A percentile compares a stretch with the other conserved stretches of the same genome.
These are phyloP conservation scores for Monotropa hypopitys DNA, from an alignment of 179 eudicot genomes.

Conservation along the genomic window DNA sequence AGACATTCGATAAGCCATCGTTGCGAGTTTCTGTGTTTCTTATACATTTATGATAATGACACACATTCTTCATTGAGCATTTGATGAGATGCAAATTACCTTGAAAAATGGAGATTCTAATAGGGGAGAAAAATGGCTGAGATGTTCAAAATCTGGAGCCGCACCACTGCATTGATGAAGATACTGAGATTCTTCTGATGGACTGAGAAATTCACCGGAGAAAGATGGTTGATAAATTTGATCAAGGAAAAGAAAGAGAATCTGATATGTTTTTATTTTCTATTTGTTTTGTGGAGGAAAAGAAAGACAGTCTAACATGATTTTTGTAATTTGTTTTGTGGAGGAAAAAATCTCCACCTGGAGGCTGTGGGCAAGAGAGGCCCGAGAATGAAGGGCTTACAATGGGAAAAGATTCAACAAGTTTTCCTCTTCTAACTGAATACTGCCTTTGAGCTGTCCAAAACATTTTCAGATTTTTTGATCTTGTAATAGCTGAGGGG, in stretches of 20 bases:
- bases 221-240: neutral
- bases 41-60: neutral
- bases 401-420: constrained; percentile 1
- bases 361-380: constrained; percentile 11
- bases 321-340: constrained; percentile 10
- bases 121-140: neutral
- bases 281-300: constrained; percentile 17
- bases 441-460: neutral
- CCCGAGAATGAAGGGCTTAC: constrained; percentile 16
- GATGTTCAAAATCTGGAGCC: neutral
- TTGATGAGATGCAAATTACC: neutral
- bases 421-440: neutral
- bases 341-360: constrained; percentile 13
- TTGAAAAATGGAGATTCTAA: neutral
- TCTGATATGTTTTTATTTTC: neutral
- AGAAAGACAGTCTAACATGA: neutral
- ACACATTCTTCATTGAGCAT: neutral
- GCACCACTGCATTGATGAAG: neutral
- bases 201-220: neutral
- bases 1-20: constrained; percentile 15
- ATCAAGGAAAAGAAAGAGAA: neutral
- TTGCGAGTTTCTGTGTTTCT: neutral
- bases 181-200: neutral
- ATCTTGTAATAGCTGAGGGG: neutral
- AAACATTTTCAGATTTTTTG: neutral